Percentiles rank a stretch among this genome's conserved stretches.
Evolutionary conservation across 1,139 yeast species (phyloP).

Genomic region (Magnusiomyces suaveolens): DNA sequence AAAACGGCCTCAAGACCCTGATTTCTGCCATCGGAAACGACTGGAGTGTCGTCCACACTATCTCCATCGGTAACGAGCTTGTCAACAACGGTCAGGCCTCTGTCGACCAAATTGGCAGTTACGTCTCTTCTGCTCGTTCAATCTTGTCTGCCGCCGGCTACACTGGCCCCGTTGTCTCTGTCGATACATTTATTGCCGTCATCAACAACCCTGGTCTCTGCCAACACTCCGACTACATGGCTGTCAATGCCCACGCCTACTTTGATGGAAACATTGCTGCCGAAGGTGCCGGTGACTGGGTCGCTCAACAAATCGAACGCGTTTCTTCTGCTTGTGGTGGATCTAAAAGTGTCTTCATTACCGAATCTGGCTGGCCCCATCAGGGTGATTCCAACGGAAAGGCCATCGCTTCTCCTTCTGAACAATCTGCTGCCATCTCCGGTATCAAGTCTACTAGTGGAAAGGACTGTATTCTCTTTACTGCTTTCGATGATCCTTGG

Average conservation of each 20-base stretch:
- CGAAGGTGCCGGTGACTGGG: constrained; percentile 62
- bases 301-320: constrained; percentile 54
- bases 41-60: constrained; percentile 67
- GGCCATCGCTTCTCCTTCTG: constrained; percentile 56
- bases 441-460: constrained; percentile 50
- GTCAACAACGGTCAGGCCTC: constrained; percentile 63
- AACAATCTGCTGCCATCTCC: constrained; percentile 57
- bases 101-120: constrained; percentile 45
- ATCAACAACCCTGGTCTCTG: constrained; percentile 69
- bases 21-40: constrained; percentile 29
- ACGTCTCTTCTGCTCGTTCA: constrained; percentile 48
- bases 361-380: constrained; percentile 92
- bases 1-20: constrained; percentile 28
- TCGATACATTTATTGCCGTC: constrained; percentile 79
- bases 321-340: constrained; percentile 46
- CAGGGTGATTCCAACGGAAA: constrained; percentile 55
- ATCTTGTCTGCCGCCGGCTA: constrained; percentile 54
- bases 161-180: constrained; percentile 69
- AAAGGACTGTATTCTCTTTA: constrained; percentile 56
- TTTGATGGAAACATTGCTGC: constrained; percentile 67
- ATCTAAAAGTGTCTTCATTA: constrained; percentile 52
- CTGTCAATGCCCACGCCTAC: constrained; percentile 84
- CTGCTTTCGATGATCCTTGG: constrained; percentile 80
- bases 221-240: constrained; percentile 68
- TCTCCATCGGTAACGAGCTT: constrained; percentile 80